phyloP scores from a whole-genome alignment of 176 grass and related monocot species.

The Oryza longistaminata region DNA sequence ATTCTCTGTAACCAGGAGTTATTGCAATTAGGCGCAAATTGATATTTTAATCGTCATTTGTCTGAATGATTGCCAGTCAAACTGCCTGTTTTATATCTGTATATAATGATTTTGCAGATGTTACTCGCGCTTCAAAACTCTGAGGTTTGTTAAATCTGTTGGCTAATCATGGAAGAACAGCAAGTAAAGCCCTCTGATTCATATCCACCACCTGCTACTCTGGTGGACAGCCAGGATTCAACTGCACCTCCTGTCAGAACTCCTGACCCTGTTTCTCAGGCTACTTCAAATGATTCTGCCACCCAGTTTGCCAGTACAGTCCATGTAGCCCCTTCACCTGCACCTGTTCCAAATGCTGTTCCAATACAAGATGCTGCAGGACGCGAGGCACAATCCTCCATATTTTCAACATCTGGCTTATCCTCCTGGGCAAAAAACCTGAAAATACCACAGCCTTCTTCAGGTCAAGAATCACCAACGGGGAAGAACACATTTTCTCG shows the following conservation, averaged over 20 bases:
- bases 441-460: conserved; percentile 74
- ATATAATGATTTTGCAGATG: conserved; percentile 43
- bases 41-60: not conserved
- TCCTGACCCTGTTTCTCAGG: conserved; percentile 26
- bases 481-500: conserved; percentile 84
- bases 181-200: conserved; percentile 53
- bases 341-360: conserved; percentile 30
- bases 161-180: conserved; percentile 57
- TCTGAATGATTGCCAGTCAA: not conserved
- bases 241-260: conserved; percentile 31
- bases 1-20: not conserved
- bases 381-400: conserved; percentile 38
- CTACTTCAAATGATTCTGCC: conserved; percentile 38
- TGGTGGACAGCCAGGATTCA: conserved; percentile 45
- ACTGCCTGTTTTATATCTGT: conserved; percentile 20
- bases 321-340: conserved; percentile 25
- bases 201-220: not conserved
- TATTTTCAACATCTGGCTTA: conserved; percentile 76
- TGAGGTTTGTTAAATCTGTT: conserved; percentile 22
- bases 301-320: conserved; percentile 21
- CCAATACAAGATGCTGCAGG: conserved; percentile 54
- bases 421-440: conserved; percentile 93
- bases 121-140: not conserved
- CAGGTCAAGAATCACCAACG: conserved; percentile 62
- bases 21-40: not conserved